Conservation (phyloP, 2,329 filamentous ascomycete species). For the Colletotrichum echinochloae region DNA sequence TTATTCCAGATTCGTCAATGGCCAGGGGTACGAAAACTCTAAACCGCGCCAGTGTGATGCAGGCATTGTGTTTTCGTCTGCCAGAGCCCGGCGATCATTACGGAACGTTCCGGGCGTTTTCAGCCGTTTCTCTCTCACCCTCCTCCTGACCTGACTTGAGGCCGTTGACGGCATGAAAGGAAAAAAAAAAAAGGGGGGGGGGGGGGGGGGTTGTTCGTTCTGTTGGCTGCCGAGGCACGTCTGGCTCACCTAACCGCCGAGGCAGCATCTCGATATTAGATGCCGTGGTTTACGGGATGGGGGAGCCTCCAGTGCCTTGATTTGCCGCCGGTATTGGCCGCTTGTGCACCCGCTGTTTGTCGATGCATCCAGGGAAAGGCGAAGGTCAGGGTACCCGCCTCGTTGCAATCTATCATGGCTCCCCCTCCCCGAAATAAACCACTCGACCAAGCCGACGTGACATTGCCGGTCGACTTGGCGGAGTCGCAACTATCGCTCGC, state of each 20-base stretch:
- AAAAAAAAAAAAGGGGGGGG: too few species aligned
- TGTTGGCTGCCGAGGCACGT: neutral
- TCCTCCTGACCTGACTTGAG: neutral
- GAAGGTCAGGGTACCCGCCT: conserved; percentile 9
- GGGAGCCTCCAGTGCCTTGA: conserved; percentile 23
- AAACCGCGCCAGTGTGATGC: conserved; percentile 12
- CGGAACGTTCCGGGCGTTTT: conserved; percentile 8
- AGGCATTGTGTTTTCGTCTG: neutral
- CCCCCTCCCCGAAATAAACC: conserved; percentile 3
- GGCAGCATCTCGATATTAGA: conserved; percentile 31
- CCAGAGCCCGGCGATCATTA: neutral
- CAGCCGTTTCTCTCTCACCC: neutral
- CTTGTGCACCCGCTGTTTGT: conserved; percentile 14
- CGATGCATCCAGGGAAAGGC: neutral
- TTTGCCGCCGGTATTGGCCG: conserved; percentile 1
- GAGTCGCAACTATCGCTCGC: neutral
- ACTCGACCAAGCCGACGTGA: conserved; percentile 7
- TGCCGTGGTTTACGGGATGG: conserved; percentile 15
- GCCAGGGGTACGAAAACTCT: conserved; percentile 25
- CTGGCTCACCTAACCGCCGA: conserved; percentile 31
- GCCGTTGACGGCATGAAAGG: neutral
- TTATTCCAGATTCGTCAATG: neutral
- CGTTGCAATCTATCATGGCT: conserved; percentile 4
- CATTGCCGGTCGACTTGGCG: conserved; percentile 12
- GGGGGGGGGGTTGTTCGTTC: neutral